Base-by-base conservation (phyloP, 1,284 basidiomycete genomes). In the Melanopsichium pennsylvanicum region DNA sequence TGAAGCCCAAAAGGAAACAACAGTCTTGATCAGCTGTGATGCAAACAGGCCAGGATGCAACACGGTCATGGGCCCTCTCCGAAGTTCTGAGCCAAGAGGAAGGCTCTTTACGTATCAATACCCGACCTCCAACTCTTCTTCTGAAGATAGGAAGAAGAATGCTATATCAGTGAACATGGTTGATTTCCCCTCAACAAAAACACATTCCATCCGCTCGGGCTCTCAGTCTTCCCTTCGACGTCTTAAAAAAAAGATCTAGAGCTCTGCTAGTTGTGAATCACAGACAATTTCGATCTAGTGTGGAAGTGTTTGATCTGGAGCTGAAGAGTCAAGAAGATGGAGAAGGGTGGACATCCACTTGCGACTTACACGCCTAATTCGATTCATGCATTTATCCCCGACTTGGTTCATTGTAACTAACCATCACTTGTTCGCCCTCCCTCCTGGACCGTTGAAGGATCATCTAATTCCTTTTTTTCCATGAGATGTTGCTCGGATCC, bases 341-440 rank as follows among this genome's bases (percentile, higher is more conserved):
- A 2, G 29, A 38, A 18, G 35, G 35, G 6, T 72, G 59, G 60
- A 15, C 45, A 69, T 31, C 56, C 66, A 1, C n/a, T 69, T 0
- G 59, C 66, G 4, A 70, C 70, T n/a, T 66, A 69, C 32, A 34
- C 75, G 0, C 87, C 88, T 16, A 90, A 90, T 74, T 83, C 87
- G 7, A 76, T 90, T 52, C 85, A 87, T 7, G 81, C 88, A 35
- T 86, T 88, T 6, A n/a, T 85, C 86, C 21, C 84, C 85, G 1
- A 84, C 84, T 47, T 85, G 86, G 1, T 89, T 90, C 76, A 87
- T 87, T 63, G 84, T 90, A 31, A 86, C 85, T 27, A 88, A 90
- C 72, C 89, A 90, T 73, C 89, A 90, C 70, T 76, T 86, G 22
- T 78, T 89, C 70, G 89, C 89, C 0, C 84, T 87, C 8, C 85